Evolutionary conservation across 352 stramenopile species (phyloP).

Genomic region (Phytophthora syringae): DNA sequence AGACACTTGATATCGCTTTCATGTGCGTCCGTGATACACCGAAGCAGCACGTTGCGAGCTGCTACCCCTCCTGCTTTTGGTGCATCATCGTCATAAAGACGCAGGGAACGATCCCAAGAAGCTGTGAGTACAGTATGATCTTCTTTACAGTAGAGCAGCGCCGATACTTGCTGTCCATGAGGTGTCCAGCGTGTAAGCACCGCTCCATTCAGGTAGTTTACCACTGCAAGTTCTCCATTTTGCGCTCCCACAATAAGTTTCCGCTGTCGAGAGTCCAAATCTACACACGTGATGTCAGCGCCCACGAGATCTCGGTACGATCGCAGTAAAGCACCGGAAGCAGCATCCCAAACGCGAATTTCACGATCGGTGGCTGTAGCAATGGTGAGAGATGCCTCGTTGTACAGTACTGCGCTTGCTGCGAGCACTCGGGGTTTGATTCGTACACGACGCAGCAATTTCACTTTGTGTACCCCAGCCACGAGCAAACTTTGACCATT

Average conservation of each 20-base stretch:
- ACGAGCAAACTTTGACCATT: constrained; percentile 68
- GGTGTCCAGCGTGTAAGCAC: constrained; percentile 69
- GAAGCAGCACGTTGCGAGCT: constrained; percentile 58
- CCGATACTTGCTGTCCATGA: constrained; percentile 67
- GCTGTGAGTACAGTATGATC: constrained; percentile 75
- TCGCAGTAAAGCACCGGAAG: constrained; percentile 57
- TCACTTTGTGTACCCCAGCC: constrained; percentile 71
- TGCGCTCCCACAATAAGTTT: constrained; percentile 78
- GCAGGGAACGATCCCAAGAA: constrained; percentile 78
- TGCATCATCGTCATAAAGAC: constrained; percentile 75
- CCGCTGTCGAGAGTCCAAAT: constrained; percentile 69
- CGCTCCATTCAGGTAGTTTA: constrained; percentile 82
- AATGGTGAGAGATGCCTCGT: constrained; percentile 69
- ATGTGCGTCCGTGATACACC: constrained; percentile 74
- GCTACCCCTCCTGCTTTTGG: constrained; percentile 28
- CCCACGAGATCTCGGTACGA: constrained; percentile 59
- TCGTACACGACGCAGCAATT: constrained; percentile 68
- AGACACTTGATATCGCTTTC: constrained; percentile 82
- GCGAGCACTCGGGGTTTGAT: constrained; percentile 66
- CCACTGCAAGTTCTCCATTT: constrained; percentile 67
- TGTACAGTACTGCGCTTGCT: constrained; percentile 73
- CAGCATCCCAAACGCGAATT: constrained; percentile 75
- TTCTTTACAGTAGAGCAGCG: constrained; percentile 78
- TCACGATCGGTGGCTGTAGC: constrained; percentile 74
- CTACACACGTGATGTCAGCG: constrained; percentile 75